phyloP scores from a whole-genome alignment of 2,329 filamentous ascomycete genomes.

The Dothideomycetes sp. region DNA sequence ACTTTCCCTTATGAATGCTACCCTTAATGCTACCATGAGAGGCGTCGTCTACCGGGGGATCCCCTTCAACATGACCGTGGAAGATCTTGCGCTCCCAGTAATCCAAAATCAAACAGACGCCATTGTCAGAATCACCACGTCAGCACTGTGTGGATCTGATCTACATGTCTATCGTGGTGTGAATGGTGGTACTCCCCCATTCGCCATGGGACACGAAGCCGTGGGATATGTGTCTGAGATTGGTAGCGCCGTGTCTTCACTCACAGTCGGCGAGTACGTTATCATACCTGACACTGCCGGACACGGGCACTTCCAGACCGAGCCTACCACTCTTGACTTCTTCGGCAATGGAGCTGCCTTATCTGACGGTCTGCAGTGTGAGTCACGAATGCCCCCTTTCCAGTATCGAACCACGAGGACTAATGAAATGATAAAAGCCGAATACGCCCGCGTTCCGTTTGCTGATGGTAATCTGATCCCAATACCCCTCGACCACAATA shows the following conservation, averaged over 20 bases:
- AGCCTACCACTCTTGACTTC: not conserved
- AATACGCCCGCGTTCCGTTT: conserved; percentile 5
- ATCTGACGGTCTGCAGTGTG: not conserved
- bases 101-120: conserved; percentile 19
- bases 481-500: not conserved
- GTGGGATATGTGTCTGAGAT: conserved; percentile 7
- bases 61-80: conserved; percentile 1
- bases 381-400: not conserved
- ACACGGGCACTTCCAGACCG: conserved; percentile 1
- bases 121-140: conserved; percentile 23
- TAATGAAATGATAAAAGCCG: not conserved
- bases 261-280: conserved; percentile 9
- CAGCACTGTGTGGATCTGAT: conserved; percentile 27
- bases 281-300: conserved; percentile 7
- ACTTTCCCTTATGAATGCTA: too few species aligned
- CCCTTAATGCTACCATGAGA: too few species aligned
- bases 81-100: not conserved
- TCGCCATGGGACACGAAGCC: conserved; percentile 9
- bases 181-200: not conserved
- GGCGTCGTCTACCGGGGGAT: too few species aligned
- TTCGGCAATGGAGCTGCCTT: not conserved
- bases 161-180: conserved; percentile 25
- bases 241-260: conserved; percentile 1
- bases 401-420: not conserved
- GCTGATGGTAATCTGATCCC: conserved; percentile 3